Conservation (phyloP, 345 rosid species). For the Euclidium syriacum region DNA sequence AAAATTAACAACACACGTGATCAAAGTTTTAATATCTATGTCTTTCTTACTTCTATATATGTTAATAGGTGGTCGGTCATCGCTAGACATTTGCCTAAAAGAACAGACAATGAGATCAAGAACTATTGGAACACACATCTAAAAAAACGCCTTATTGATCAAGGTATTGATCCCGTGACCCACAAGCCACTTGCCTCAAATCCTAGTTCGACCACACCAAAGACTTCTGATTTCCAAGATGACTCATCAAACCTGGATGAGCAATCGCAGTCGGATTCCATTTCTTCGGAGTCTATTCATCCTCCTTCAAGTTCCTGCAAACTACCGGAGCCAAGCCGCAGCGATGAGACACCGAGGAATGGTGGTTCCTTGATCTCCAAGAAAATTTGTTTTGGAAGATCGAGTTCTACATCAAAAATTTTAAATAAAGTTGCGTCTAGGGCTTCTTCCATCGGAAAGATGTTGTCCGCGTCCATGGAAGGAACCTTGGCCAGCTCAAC, state of each 20-base stretch:
- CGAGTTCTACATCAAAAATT: conserved; percentile 17
- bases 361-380: conserved; percentile 22
- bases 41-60: neutral
- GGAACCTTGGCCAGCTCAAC: conserved; percentile 12
- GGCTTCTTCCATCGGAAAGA: conserved; percentile 21
- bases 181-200: conserved; percentile 43
- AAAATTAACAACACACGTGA: neutral
- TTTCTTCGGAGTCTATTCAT: conserved; percentile 11
- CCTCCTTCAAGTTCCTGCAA: neutral
- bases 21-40: neutral
- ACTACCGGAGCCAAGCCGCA: conserved; percentile 2
- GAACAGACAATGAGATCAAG: conserved; percentile 69
- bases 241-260: conserved; percentile 10
- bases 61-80: conserved; percentile 73
- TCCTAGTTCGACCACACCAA: neutral
- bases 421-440: conserved; percentile 30
- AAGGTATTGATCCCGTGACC: conserved; percentile 71
- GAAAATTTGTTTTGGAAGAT: neutral
- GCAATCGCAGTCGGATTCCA: neutral
- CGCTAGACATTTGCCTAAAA: conserved; percentile 52
- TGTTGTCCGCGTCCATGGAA: conserved; percentile 24
- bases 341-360: neutral
- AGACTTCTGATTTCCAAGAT: neutral
- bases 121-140: conserved; percentile 66
- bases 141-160: conserved; percentile 57